Evolutionary conservation across 495 filamentous ascomycete genomes (phyloP).

Genomic region (Trichoderma gamsii): DNA sequence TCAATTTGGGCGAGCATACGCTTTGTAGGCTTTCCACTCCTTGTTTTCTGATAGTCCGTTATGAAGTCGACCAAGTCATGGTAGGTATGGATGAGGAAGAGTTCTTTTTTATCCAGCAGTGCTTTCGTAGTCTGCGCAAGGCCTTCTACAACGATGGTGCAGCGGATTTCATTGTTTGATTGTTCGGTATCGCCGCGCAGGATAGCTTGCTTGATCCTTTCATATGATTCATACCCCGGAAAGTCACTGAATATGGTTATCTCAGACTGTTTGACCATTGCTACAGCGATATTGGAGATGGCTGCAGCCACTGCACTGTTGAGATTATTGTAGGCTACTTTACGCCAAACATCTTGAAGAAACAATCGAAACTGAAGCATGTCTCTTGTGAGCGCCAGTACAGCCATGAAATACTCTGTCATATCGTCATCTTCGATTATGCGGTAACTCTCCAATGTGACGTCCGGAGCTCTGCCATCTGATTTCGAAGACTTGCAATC

Average conservation of each 20-base stretch:
- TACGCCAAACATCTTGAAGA: neutral
- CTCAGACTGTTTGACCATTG: conserved; percentile 7
- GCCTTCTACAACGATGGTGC: too few species aligned
- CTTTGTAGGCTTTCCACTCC: neutral
- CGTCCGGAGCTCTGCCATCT: neutral
- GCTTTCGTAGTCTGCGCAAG: neutral
- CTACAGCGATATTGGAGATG: neutral
- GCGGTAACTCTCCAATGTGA: neutral
- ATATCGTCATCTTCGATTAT: neutral
- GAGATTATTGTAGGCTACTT: neutral
- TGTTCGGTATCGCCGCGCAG: neutral
- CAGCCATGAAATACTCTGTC: neutral
- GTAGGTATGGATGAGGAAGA: neutral
- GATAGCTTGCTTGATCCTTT: neutral
- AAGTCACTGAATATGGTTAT: neutral
- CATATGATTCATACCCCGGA: neutral
- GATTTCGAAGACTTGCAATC: neutral
- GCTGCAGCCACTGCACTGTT: neutral
- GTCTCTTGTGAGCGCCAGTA: neutral
- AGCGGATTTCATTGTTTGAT: neutral
- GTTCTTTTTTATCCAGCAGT: neutral
- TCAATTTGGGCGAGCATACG: neutral
- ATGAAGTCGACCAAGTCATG: neutral
- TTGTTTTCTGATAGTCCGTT: neutral
- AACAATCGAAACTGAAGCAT: neutral